phyloP scores from a whole-genome alignment of 768 basidiomycete species.

The Suillus spraguei region DNA sequence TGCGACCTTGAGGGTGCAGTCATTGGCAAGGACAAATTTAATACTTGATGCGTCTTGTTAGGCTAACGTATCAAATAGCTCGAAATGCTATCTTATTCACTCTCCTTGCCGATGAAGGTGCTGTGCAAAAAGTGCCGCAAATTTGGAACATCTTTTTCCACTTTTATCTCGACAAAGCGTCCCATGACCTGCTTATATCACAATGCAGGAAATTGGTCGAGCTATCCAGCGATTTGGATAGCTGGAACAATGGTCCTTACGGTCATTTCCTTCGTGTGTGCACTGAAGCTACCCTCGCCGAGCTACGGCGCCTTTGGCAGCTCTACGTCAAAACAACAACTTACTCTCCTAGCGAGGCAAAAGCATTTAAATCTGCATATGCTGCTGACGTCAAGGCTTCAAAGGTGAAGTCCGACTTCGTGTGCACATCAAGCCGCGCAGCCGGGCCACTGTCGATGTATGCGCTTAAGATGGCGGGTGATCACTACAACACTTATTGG shows the following conservation, averaged over 20 bases:
- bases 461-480: constrained; percentile 10
- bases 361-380: constrained; percentile 22
- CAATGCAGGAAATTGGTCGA: constrained; percentile 29
- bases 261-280: constrained; percentile 28
- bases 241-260: constrained; percentile 32
- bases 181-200: constrained; percentile 26
- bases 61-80: constrained; percentile 15
- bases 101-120: constrained; percentile 26
- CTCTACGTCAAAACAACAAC: constrained; percentile 19
- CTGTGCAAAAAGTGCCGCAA: constrained; percentile 18
- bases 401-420: not conserved
- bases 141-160: constrained; percentile 37
- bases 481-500: constrained; percentile 32
- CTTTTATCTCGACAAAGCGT: constrained; percentile 26
- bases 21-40: constrained; percentile 21
- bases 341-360: constrained; percentile 15
- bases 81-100: constrained; percentile 32
- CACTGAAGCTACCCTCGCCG: constrained; percentile 25
- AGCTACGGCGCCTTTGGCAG: constrained; percentile 25
- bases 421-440: constrained; percentile 23
- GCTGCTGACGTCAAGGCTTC: constrained; percentile 23
- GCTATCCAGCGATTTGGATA: constrained; percentile 19
- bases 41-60: not conserved
- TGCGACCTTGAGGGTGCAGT: constrained; percentile 33
- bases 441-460: constrained; percentile 27